phyloP scores from a whole-genome alignment of 192 early-diverging fungal genomes.

The Backusella tarrabulga region DNA sequence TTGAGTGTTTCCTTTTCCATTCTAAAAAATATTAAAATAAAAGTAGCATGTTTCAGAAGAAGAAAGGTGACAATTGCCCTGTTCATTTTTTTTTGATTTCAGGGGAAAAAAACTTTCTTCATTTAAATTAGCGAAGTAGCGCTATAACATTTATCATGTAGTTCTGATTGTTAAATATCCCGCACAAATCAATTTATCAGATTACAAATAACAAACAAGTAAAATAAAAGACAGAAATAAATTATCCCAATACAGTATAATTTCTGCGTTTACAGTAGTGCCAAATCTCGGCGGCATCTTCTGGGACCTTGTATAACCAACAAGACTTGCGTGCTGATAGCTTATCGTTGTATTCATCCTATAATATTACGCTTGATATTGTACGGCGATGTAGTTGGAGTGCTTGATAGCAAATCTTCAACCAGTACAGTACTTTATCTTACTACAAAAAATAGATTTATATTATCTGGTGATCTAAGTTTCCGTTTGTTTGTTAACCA shows the following conservation, averaged over 20 bases:
- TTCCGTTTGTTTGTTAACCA: too few species aligned
- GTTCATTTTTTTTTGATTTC: background rate
- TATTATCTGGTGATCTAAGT: too few species aligned
- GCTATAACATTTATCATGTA: background rate
- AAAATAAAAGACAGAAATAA: background rate
- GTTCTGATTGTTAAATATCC: background rate
- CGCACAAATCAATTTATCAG: background rate
- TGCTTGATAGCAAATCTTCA: background rate
- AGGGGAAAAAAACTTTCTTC: background rate
- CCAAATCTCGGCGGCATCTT: background rate
- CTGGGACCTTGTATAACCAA: background rate
- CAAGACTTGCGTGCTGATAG: background rate
- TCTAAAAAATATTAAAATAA: background rate
- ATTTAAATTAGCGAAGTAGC: background rate
- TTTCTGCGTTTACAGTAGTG: background rate
- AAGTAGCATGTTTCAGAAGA: background rate
- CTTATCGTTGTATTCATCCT: background rate
- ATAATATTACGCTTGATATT: background rate
- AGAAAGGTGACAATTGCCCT: background rate
- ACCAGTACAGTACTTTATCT: background rate
- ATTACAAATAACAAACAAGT: constrained; percentile 2
- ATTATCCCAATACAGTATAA: background rate
- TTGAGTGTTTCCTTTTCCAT: background rate
- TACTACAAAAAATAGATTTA: background rate
- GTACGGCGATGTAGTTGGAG: background rate